Evolutionary conservation across 768 basidiomycete species (phyloP).

Genomic region (Auricularia cornea): DNA sequence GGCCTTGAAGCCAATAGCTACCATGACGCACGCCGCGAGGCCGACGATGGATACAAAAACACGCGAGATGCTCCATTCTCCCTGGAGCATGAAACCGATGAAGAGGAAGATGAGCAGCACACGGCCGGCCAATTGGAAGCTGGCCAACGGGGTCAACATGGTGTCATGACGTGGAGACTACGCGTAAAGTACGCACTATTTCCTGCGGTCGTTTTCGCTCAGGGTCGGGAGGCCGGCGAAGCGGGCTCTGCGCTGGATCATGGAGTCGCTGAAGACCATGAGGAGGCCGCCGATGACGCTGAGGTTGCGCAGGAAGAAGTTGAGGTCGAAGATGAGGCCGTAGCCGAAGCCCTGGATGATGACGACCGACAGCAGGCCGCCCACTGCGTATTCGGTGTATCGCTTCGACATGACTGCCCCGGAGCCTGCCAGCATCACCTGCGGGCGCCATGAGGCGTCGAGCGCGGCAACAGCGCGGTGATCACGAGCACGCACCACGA

Average conservation of each 20-base stretch:
- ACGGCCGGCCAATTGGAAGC: conserved; percentile 95
- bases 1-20: conserved; percentile 97
- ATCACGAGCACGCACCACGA: conserved; percentile 55
- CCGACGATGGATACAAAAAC: conserved; percentile 85
- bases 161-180: neutral
- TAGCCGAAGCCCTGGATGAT: conserved; percentile 96
- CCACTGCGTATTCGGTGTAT: conserved; percentile 82
- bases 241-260: conserved; percentile 75
- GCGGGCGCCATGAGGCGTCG: conserved; percentile 1
- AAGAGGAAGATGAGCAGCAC: conserved; percentile 98
- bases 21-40: conserved; percentile 87
- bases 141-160: conserved; percentile 23
- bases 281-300: conserved; percentile 96
- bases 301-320: conserved; percentile 99
- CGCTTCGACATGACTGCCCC: conserved; percentile 79
- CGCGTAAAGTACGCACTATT: conserved; percentile 56
- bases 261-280: conserved; percentile 98
- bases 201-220: conserved; percentile 92
- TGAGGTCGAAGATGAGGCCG: conserved; percentile 98
- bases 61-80: conserved; percentile 80
- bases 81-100: conserved; percentile 94
- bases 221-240: conserved; percentile 88
- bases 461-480: neutral
- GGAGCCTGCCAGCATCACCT: conserved; percentile 88
- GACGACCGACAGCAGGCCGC: conserved; percentile 84